Base-by-base conservation (phyloP, 2,329 filamentous ascomycete species). In the Aspergillus phoenicis region DNA sequence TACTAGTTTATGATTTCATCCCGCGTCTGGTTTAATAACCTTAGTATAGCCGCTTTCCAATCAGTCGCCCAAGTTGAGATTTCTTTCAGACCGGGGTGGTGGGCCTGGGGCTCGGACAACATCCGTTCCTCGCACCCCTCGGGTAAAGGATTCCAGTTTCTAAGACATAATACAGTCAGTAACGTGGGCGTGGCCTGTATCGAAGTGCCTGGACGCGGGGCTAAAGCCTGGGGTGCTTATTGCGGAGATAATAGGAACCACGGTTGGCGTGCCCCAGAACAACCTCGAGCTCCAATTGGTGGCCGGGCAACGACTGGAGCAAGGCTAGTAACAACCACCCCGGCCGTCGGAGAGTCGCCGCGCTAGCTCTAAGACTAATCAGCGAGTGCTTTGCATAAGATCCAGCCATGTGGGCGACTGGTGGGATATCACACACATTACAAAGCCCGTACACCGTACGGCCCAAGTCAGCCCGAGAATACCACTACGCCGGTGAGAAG, bases 181-280 rank as follows among this genome's bases (percentile, higher is more conserved):
- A 30, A 30, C 47, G 26, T 30, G 24, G 47, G 26, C 17, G n/a
- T 28, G 45, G 22, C 24, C 11, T 28, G 45, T 51, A 51, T 33
- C n/a, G 26, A 11, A 51, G 24, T 30, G 26, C 47, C 47, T 30
- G 47, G 47, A 51, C 47, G 47, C 47, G 47, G 47, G 47, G 47
- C 47, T 51, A 51, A 51, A 51, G 47, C 47, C 47, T 30, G 47
- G 47, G 47, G 47, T 51, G 47, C 47, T 49, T 51, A 51, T 33
- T 51, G 47, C 47, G 47, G 47, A 51, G 47, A 51, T 51, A 51
- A n/a, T 30, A 10, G 24, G 47, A 51, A 51, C 47, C 47, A 51
- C 26, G 47, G 47, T 51, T 51, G 47, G 47, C 15, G 26, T 51
- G 47, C 47, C 47, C 47, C 47, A 33, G 47, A 15, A 17, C 6